phyloP scores from a whole-genome alignment of 202 grass and related monocot species.

The Schoenoplectus triqueter region DNA sequence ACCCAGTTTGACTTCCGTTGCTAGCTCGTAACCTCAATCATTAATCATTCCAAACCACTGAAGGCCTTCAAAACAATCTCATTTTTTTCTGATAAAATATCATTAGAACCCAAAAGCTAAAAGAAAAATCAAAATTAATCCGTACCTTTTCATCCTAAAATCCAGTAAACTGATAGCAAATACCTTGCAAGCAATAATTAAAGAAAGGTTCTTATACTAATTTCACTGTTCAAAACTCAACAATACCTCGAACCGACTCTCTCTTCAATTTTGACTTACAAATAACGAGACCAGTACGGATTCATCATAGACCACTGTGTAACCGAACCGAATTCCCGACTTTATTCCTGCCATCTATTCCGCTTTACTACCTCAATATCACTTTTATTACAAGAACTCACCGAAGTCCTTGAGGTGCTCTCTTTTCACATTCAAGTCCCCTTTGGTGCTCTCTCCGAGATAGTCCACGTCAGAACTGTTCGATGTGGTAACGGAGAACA shows the following conservation, averaged over 20 bases:
- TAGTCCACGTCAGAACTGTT: constrained; percentile 85
- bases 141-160: constrained; percentile 19
- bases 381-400: constrained; percentile 48
- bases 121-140: background rate
- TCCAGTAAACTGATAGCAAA: background rate
- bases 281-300: background rate
- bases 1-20: no score
- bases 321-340: background rate
- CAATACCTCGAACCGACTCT: background rate
- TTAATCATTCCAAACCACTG: background rate
- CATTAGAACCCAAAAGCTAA: background rate
- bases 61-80: background rate
- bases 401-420: constrained; percentile 69
- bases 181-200: background rate
- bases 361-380: background rate
- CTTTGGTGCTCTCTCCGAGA: constrained; percentile 91
- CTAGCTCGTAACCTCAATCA: background rate
- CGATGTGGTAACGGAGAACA: constrained; percentile 84
- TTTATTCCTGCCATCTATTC: constrained; percentile 17
- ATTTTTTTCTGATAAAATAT: background rate
- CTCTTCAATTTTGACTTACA: background rate
- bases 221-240: background rate
- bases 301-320: background rate
- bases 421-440: constrained; percentile 79
- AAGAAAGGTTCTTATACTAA: background rate